Evolutionary conservation across 129 eudicot genomes (phyloP).

Genomic region (Saussurea involucrata): DNA sequence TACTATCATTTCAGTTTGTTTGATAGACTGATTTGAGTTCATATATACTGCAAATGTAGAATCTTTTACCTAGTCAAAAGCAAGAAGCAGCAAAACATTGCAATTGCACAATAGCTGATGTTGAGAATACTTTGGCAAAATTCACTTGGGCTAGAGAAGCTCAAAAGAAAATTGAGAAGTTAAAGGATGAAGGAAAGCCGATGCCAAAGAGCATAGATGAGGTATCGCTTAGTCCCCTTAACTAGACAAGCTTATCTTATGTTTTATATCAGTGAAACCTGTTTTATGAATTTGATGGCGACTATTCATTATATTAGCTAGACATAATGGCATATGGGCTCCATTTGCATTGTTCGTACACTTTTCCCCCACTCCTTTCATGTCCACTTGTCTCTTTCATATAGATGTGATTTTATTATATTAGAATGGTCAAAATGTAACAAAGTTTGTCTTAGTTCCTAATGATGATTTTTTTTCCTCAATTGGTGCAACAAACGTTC

Average conservation of each 20-base stretch:
- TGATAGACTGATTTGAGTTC: conserved; percentile 2
- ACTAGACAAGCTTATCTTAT: neutral
- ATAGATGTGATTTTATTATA: neutral
- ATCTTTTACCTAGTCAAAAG: conserved; percentile 68
- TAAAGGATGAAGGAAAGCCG: conserved; percentile 92
- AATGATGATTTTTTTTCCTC: neutral
- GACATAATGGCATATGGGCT: neutral
- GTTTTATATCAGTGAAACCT: neutral
- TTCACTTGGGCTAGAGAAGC: conserved; percentile 95
- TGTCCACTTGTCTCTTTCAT: neutral
- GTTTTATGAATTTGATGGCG: conserved; percentile 2
- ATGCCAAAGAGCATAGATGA: conserved; percentile 81
- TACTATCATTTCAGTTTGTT: neutral
- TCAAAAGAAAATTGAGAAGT: conserved; percentile 66
- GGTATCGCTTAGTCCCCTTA: conserved; percentile 38
- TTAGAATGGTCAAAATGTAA: neutral
- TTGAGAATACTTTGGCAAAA: conserved; percentile 77
- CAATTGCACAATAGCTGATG: conserved; percentile 76
- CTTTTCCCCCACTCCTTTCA: neutral
- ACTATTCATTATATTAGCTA: conserved; percentile 6
- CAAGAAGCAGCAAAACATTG: conserved; percentile 82
- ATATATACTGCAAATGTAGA: conserved; percentile 37
- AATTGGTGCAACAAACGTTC: neutral
- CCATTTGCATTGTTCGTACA: neutral
- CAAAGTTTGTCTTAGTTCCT: neutral